phyloP scores from a whole-genome alignment of 345 rosid genomes.

The Cardamine chenopodiifolia region DNA sequence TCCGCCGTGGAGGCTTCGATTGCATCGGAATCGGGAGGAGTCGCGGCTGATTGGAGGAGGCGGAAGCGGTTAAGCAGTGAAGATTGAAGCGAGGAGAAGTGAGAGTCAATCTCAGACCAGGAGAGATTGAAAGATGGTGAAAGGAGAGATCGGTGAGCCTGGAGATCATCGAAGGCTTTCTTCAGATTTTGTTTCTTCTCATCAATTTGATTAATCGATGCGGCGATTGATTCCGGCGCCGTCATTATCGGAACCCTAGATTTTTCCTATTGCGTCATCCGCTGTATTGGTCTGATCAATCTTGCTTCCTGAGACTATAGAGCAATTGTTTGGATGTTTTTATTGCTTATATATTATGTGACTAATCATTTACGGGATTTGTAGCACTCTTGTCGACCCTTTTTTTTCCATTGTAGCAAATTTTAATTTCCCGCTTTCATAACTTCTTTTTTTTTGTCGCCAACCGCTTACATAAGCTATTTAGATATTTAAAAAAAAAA shows the following conservation, averaged over 20 bases:
- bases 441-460: too few relatives aligned
- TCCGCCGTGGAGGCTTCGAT: neutral
- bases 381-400: too few relatives aligned
- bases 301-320: too few relatives aligned
- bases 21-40: neutral
- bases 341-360: neutral
- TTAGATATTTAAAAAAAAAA: too few relatives aligned
- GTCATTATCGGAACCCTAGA: conserved; percentile 37
- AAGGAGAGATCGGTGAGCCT: conserved; percentile 50
- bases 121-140: conserved; percentile 51
- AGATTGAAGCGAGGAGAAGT: conserved; percentile 56
- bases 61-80: conserved; percentile 49
- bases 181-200: conserved; percentile 57
- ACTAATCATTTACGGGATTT: too few relatives aligned
- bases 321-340: too few relatives aligned
- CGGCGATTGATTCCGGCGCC: conserved; percentile 49
- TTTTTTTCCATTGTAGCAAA: too few relatives aligned
- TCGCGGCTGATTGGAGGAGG: conserved; percentile 48
- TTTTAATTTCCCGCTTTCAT: too few relatives aligned
- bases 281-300: neutral
- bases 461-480: too few relatives aligned
- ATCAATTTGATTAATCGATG: conserved; percentile 56
- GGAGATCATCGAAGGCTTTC: conserved; percentile 71
- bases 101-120: conserved; percentile 70
- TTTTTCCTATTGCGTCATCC: neutral